A percentile compares a stretch with the other conserved stretches of the same genome.
phyloP scores from a whole-genome alignment of 352 stramenopile species.

The Discostella stelligera region DNA sequence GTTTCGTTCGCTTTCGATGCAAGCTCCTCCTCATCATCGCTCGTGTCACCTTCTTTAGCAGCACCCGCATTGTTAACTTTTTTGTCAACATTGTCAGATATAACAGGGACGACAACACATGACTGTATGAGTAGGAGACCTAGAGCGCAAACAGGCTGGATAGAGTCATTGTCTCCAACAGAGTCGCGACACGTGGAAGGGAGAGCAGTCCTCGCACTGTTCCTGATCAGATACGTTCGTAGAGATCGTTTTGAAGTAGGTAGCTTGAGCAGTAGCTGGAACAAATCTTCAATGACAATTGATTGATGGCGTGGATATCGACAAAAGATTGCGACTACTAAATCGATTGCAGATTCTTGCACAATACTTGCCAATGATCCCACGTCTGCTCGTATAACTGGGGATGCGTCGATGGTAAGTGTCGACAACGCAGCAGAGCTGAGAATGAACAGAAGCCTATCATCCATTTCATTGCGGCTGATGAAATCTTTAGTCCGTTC shows the following conservation, averaged over 20 bases:
- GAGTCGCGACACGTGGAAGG: background rate
- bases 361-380: slow-evolving; percentile 52
- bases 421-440: slow-evolving; percentile 54
- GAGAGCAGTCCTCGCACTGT: slow-evolving; percentile 13
- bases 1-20: slow-evolving; percentile 40
- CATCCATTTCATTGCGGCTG: slow-evolving; percentile 63
- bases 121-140: slow-evolving; percentile 74
- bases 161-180: slow-evolving; percentile 40
- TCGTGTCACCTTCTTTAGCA: slow-evolving; percentile 32
- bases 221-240: slow-evolving; percentile 68
- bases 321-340: slow-evolving; percentile 74
- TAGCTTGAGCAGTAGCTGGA: slow-evolving; percentile 78
- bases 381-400: slow-evolving; percentile 32
- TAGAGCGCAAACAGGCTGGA: slow-evolving; percentile 74
- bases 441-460: slow-evolving; percentile 72
- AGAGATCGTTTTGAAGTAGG: slow-evolving; percentile 72
- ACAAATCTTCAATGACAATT: slow-evolving; percentile 83
- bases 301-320: slow-evolving; percentile 68
- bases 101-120: slow-evolving; percentile 60
- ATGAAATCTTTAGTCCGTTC: slow-evolving; percentile 69
- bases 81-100: slow-evolving; percentile 44
- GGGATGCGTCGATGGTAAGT: slow-evolving; percentile 64
- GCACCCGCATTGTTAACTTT: slow-evolving; percentile 37
- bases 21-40: slow-evolving; percentile 31
- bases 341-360: slow-evolving; percentile 62